Percentiles rank a stretch among this genome's conserved stretches.
These are phyloP conservation scores for Cladosporium velox DNA, from an alignment of 2,329 filamentous ascomycete species.

Conservation along the genomic window DNA sequence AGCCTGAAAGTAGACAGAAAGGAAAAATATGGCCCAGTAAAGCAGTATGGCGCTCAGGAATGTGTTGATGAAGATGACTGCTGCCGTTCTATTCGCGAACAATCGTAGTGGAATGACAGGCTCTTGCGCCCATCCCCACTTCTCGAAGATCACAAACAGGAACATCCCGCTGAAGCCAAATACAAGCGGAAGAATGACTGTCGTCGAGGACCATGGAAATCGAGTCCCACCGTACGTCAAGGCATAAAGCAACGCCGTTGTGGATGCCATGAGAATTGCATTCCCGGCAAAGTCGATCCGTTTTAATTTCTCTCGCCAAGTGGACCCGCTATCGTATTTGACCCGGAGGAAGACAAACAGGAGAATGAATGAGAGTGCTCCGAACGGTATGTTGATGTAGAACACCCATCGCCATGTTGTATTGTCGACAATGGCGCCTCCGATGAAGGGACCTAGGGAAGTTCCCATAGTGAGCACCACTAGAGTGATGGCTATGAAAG, in stretches of 20 bases:
- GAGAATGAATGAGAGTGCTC: conserved; percentile 17
- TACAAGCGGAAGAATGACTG: conserved; percentile 41
- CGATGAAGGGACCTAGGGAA: conserved; percentile 43
- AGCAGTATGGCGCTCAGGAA: conserved; percentile 43
- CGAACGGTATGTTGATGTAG: conserved; percentile 39
- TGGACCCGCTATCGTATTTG: background rate
- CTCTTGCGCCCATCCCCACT: background rate
- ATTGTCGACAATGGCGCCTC: conserved; percentile 43
- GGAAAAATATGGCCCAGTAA: conserved; percentile 30
- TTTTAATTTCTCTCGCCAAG: background rate
- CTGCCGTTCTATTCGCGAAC: conserved; percentile 47
- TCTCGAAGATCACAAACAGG: background rate
- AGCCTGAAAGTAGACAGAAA: conserved; percentile 46
- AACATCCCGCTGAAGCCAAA: background rate
- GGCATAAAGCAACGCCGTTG: conserved; percentile 46
- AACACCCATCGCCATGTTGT: conserved; percentile 53
- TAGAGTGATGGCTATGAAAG: conserved; percentile 44
- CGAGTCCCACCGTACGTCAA: conserved; percentile 49
- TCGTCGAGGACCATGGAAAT: conserved; percentile 45
- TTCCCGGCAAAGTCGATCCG: conserved; percentile 51
- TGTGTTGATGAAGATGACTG: conserved; percentile 37
- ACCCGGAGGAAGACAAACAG: background rate
- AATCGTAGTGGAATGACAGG: conserved; percentile 29
- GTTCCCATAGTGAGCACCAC: conserved; percentile 47
- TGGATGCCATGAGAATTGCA: conserved; percentile 43